These are phyloP conservation scores for Macrolepiota fuliginosa DNA, from an alignment of 768 basidiomycete species.

Conservation along the genomic window DNA sequence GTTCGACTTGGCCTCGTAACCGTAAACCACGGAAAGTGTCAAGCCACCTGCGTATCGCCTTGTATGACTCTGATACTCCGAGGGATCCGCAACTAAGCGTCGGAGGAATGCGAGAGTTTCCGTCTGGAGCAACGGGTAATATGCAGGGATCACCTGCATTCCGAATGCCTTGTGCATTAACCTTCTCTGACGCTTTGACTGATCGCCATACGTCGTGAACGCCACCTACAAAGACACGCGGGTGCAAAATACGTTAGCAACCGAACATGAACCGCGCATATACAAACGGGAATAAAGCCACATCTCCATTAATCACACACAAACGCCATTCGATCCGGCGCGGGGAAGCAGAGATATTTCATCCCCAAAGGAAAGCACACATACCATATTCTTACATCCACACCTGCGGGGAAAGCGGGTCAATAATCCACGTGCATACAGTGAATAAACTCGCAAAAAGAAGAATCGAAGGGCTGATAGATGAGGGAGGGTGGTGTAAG, in stretches of 20 bases:
- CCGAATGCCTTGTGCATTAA: slow-evolving; percentile 68
- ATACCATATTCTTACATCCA: slow-evolving; percentile 67
- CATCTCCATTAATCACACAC: slow-evolving; percentile 4
- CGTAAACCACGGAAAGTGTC: slow-evolving; percentile 60
- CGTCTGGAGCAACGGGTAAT: slow-evolving; percentile 54
- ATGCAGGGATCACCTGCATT: slow-evolving; percentile 46
- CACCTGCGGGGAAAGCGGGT: slow-evolving; percentile 31
- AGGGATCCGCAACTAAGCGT: slow-evolving; percentile 45
- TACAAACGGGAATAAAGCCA: slow-evolving; percentile 2
- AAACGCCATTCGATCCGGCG: neutral
- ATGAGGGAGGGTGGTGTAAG: slow-evolving; percentile 2
- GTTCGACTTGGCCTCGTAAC: slow-evolving; percentile 42
- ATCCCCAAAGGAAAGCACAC: slow-evolving; percentile 16
- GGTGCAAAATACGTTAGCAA: slow-evolving; percentile 7
- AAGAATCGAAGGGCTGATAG: slow-evolving; percentile 3
- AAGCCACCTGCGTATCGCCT: slow-evolving; percentile 58
- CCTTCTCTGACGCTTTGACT: slow-evolving; percentile 60
- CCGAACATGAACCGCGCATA: neutral
- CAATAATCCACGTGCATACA: slow-evolving; percentile 13
- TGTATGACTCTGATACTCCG: slow-evolving; percentile 33
- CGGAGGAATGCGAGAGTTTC: slow-evolving; percentile 58
- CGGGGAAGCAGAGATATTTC: neutral
- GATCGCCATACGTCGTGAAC: slow-evolving; percentile 65
- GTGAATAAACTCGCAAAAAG: slow-evolving; percentile 8
- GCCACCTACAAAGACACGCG: slow-evolving; percentile 39